Evolutionary conservation across 1,284 basidiomycete species (phyloP).

Genomic region (Vanrija pseudolonga): DNA sequence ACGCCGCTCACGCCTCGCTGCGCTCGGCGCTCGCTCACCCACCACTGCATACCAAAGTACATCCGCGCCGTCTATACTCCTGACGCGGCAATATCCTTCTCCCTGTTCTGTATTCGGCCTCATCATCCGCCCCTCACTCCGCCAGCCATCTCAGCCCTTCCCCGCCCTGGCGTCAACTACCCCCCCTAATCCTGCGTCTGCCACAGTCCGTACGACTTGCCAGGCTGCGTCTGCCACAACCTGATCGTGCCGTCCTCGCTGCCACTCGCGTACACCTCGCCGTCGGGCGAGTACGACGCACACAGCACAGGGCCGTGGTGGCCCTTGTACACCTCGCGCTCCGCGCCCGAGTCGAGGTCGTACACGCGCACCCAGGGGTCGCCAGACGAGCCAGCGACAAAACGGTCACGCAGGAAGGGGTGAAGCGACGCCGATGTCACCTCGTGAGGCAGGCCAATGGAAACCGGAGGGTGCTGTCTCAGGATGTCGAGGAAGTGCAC

Average conservation of each 20-base stretch:
- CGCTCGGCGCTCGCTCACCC: no score
- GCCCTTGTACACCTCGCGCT: constrained; percentile 88
- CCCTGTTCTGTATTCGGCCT: no score
- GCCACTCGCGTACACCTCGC: constrained; percentile 96
- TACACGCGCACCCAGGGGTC: constrained; percentile 98
- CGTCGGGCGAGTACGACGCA: constrained; percentile 91
- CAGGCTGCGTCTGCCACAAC: constrained; percentile 92
- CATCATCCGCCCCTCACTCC: not conserved
- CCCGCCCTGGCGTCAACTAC: not conserved
- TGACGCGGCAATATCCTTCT: no score
- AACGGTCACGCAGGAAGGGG: constrained; percentile 79
- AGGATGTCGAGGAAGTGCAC: constrained; percentile 69
- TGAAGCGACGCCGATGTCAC: constrained; percentile 91
- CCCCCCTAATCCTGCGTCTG: constrained; percentile 54
- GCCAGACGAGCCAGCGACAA: constrained; percentile 81
- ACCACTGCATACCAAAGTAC: no score
- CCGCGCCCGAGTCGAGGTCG: constrained; percentile 75
- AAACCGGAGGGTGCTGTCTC: constrained; percentile 54
- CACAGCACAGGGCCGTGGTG: constrained; percentile 97
- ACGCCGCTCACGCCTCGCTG: no score
- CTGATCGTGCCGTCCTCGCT: constrained; percentile 80
- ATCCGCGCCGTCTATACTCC: no score
- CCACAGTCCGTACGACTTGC: constrained; percentile 91
- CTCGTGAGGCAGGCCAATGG: constrained; percentile 63
- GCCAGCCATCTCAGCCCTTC: not conserved